Base-by-base conservation (phyloP, 352 stramenopile species). In the Elongisporangium anandrum region DNA sequence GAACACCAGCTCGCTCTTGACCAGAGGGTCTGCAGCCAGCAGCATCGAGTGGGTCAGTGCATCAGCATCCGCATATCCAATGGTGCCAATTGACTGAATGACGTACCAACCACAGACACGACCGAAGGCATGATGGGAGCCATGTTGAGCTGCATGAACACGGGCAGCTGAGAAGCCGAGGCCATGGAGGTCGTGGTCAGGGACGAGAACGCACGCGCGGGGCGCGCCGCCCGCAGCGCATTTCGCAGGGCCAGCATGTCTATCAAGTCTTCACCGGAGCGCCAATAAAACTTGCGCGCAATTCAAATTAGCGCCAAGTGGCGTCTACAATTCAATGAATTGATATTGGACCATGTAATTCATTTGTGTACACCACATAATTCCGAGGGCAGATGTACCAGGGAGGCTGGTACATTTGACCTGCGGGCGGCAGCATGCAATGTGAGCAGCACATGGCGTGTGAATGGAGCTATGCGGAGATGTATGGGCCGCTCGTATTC, bases 1-100 rank as follows among this genome's bases (percentile, higher is more conserved):
- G 51, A 85, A 81, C 34, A 79, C 53, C 48, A 87, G 70, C 56
- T 70, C 52, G 29, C 56, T 78, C 50, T 66, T 68, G 50, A 75
- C 57, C 41, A 81, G 61, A 17, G 66, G 65, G 45, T 76, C 74
- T 84, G 49, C 45, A 45, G 13, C 48, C 20, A 53, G 21, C n/a
- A n/a, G n/a, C n/a, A n/a, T n/a, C n/a, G n/a, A n/a, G n/a, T n/a
- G n/a, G 61, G 21, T 52, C 10, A 47, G 3, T 51, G 9, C 26
- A 16, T 45, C 29, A 15, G 4, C 4, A 13, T 8, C 9, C 13
- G 1, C 34, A 45, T 5, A 38, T 45, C 34, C 34, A 12, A 45
- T 45, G 34, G 34, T 12, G 34, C 50, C 49, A 16, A 56, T 6
- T 61, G n/a, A 26, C 17, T 56, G 21, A n/a, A 24, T 4, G 34